phyloP scores from a whole-genome alignment of 164 flowering plant genomes.

The Tetrastigma voinierianum region DNA sequence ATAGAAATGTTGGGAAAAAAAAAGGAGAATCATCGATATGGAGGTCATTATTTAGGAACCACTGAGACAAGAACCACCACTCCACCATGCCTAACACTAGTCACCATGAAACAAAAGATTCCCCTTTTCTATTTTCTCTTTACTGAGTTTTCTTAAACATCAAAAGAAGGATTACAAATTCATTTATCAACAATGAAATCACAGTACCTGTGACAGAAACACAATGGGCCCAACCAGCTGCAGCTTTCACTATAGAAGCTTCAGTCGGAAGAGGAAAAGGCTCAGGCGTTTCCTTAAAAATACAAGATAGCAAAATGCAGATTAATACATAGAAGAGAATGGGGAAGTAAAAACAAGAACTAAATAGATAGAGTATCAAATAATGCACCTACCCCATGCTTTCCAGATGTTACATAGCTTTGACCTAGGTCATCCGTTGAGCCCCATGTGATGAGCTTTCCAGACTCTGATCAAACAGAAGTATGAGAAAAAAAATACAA shows the following conservation, averaged over 20 bases:
- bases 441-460: constrained; percentile 99
- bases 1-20: no score
- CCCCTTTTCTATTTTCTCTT: not conserved
- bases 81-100: no score
- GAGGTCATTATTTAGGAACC: no score
- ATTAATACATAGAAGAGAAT: constrained; percentile 4
- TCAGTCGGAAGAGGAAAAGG: constrained; percentile 91
- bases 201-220: constrained; percentile 79
- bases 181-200: not conserved
- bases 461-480: constrained; percentile 48
- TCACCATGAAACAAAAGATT: no score
- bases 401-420: constrained; percentile 93
- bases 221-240: constrained; percentile 99
- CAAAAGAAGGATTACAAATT: not conserved
- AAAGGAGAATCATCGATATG: no score
- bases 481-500: not conserved
- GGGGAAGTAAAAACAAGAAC: not conserved
- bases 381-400: constrained; percentile 77
- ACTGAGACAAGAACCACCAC: no score
- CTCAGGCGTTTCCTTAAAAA: constrained; percentile 84
- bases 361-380: not conserved
- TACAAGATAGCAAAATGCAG: constrained; percentile 9
- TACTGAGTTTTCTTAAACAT: not conserved
- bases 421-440: constrained; percentile 95
- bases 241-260: constrained; percentile 71